Conservation (phyloP, 2,329 filamentous ascomycete species). For the Scytalidium sp. region DNA sequence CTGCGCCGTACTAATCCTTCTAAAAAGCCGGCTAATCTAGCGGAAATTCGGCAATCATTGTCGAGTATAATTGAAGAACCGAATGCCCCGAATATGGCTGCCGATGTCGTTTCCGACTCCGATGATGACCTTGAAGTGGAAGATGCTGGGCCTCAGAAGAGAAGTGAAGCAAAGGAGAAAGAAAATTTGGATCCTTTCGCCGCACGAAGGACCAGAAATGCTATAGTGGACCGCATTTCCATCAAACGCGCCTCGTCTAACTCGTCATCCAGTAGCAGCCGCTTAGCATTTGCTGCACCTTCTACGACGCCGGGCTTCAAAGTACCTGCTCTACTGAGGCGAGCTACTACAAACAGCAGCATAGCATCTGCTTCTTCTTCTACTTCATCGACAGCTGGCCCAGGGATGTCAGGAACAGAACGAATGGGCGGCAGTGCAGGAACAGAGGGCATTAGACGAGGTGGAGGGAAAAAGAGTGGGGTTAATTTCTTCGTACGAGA, state of each 20-base stretch:
- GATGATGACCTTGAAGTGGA: conserved; percentile 53
- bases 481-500: conserved; percentile 59
- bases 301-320: conserved; percentile 50
- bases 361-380: conserved; percentile 31
- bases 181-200: conserved; percentile 29
- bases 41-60: conserved; percentile 79
- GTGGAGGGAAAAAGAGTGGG: conserved; percentile 57
- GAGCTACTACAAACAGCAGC: conserved; percentile 65
- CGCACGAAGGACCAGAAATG: conserved; percentile 35
- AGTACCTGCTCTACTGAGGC: conserved; percentile 67
- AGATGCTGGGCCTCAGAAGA: conserved; percentile 39
- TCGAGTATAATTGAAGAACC: conserved; percentile 79
- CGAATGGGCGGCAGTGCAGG: conserved; percentile 36
- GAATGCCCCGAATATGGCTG: conserved; percentile 40
- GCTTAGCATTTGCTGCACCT: conserved; percentile 55
- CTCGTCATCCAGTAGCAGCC: conserved; percentile 31
- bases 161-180: conserved; percentile 21
- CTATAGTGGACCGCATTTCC: conserved; percentile 70
- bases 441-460: conserved; percentile 55
- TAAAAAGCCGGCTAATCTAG: conserved; percentile 70
- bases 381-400: conserved; percentile 20
- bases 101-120: conserved; percentile 51
- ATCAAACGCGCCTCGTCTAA: conserved; percentile 57
- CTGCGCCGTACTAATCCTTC: conserved; percentile 57
- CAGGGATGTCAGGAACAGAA: conserved; percentile 21